Percentiles rank a stretch among this genome's conserved stretches.
Conservation (phyloP, 2,329 filamentous ascomycete genomes). For the Dactylonectria macrodidyma region DNA sequence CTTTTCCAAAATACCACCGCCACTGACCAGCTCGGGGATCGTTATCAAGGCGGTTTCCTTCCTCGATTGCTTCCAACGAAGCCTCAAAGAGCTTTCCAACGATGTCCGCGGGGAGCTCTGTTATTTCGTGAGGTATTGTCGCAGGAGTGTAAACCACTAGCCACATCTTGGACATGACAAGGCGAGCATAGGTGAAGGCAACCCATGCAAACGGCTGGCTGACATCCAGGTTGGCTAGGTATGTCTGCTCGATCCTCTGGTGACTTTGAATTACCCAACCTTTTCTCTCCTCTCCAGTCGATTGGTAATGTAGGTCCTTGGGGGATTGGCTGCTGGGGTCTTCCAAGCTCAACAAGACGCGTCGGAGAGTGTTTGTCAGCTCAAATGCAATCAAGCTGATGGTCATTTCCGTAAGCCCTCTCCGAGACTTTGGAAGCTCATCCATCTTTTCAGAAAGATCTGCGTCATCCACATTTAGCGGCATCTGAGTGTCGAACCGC, state of each 20-base stretch:
- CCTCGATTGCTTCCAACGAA: background rate
- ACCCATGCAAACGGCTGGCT: background rate
- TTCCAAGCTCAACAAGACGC: background rate
- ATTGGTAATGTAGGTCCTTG: background rate
- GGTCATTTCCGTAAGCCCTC: background rate
- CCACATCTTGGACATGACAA: too few species aligned
- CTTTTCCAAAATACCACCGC: background rate
- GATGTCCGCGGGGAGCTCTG: too few species aligned
- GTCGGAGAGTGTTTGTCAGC: background rate
- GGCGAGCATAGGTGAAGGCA: too few species aligned
- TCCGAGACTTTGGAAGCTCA: background rate
- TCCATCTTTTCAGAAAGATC: background rate
- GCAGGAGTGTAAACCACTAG: too few species aligned
- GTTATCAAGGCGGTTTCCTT: conserved; percentile 2
- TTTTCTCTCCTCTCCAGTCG: too few species aligned
- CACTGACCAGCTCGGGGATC: background rate
- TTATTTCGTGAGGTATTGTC: too few species aligned
- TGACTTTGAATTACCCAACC: too few species aligned
- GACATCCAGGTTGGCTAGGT: too few species aligned
- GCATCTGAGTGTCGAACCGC: background rate
- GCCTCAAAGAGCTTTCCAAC: background rate
- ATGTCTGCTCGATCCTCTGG: too few species aligned
- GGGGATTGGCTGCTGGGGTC: background rate
- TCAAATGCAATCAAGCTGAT: conserved; percentile 6
- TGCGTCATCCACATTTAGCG: conserved; percentile 1